A percentile compares a stretch with the other conserved stretches of the same genome.
Conservation (phyloP, 768 basidiomycete species). For the Xerocomellus chrysenteron region DNA sequence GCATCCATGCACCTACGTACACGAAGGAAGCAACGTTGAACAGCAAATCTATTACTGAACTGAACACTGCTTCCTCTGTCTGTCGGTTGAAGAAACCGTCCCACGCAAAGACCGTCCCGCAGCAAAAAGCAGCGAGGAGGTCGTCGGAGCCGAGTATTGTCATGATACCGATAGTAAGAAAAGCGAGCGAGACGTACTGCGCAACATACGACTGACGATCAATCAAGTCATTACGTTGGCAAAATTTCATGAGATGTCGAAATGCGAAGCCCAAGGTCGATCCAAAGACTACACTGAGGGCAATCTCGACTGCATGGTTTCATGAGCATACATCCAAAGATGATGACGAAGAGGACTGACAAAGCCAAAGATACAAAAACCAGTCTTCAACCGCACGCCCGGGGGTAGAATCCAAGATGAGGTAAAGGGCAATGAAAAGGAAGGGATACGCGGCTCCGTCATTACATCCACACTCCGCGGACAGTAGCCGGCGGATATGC, state of each 20-base stretch:
- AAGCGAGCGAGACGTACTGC: constrained; percentile 81
- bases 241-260: constrained; percentile 91
- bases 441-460: constrained; percentile 98
- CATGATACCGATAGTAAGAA: constrained; percentile 82
- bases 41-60: constrained; percentile 91
- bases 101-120: constrained; percentile 96
- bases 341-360: constrained; percentile 44
- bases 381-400: constrained; percentile 77
- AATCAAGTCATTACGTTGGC: constrained; percentile 80
- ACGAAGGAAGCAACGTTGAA: constrained; percentile 97
- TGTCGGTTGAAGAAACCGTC: constrained; percentile 92
- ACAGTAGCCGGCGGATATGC: constrained; percentile 65
- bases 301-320: constrained; percentile 62
- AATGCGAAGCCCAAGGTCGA: constrained; percentile 72
- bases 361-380: constrained; percentile 85
- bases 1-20: constrained; percentile 97
- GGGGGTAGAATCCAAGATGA: constrained; percentile 65
- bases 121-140: constrained; percentile 90
- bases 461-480: constrained; percentile 87
- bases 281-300: constrained; percentile 74
- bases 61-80: constrained; percentile 94
- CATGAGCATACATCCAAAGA: constrained; percentile 1
- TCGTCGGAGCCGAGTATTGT: constrained; percentile 90
- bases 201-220: constrained; percentile 95
- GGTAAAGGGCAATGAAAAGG: constrained; percentile 85